phyloP scores from a whole-genome alignment of 2,329 filamentous ascomycete genomes.

The Metarhizium rileyi region DNA sequence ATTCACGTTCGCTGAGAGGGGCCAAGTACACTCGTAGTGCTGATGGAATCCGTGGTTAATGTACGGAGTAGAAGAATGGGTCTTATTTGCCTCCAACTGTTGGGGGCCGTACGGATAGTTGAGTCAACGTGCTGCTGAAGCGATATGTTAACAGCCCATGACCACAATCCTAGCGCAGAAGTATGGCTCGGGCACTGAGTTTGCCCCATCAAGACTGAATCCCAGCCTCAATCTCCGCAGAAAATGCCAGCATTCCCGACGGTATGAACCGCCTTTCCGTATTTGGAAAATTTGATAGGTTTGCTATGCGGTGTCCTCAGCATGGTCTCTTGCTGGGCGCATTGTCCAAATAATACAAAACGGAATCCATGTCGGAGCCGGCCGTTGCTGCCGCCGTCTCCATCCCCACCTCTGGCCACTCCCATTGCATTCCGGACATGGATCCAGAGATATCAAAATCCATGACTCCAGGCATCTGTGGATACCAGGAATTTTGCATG shows the following conservation, averaged over 20 bases:
- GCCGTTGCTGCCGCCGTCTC: constrained; percentile 4
- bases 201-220: not conserved
- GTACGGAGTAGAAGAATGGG: not conserved
- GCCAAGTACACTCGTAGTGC: not conserved
- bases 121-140: no score
- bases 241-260: not conserved
- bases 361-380: constrained; percentile 12
- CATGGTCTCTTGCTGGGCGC: constrained; percentile 6
- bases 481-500: constrained; percentile 18
- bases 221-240: not conserved
- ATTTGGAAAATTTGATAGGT: no score
- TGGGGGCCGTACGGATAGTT: not conserved
- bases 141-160: no score
- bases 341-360: constrained; percentile 15
- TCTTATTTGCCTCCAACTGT: not conserved
- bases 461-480: constrained; percentile 19
- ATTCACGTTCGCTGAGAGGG: not conserved
- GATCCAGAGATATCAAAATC: constrained; percentile 18
- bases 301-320: not conserved
- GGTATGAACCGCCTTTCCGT: no score
- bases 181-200: not conserved
- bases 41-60: not conserved
- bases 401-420: constrained; percentile 15
- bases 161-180: no score
- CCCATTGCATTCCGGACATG: constrained; percentile 17